Evolutionary conservation across 228 moss, liverwort and hornwort genomes (phyloP), one percentile per base, ranked within the genome.

Genomic region (Sphagnum magellanicum): DNA sequence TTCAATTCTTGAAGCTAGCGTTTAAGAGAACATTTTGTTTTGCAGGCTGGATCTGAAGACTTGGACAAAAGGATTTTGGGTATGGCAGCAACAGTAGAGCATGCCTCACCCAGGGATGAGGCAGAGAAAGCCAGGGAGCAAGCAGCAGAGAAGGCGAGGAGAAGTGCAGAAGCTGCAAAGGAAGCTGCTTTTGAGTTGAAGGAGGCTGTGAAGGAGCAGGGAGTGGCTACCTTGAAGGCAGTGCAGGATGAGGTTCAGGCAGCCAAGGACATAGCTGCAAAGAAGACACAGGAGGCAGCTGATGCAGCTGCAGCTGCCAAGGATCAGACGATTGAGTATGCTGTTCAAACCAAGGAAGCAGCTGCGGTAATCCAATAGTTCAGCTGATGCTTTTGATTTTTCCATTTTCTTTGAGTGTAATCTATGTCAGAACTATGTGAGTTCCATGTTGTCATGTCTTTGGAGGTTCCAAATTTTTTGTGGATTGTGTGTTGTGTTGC

Each of bases 131-230:
- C 32, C 32, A 32, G 32, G 32, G 32, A 32, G 32, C 32, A 32
- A 32, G 32, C 32, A 32, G 32, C 32, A 12, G 55, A 55, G 0
- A 75, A 74, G 4, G 80, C 78, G 14, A 77, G 75, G 5, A 80
- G 80, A 53, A 72, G 77, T 61, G 73, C 77, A 1, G 49, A 7
- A 10, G 49, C 80, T 4, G 71, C 68, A 1, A 0, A 80, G 71
- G 65, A 62, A 60, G 77, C 80, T 0, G 77, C 75, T 0, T 80
- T 80, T 67, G 68, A 84, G 51, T 77, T 70, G 55, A 12, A 55
- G 0, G 75, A 74, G 4, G 80, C 78, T 17, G 80, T 77, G 5
- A 80, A 84, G 53, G 75, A 80, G 63, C 83, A 83, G 52, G 73
- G 77, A 1, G 46, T 8, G 12, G 49, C 80, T 4, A 68, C 68